Percentiles rank a stretch among this genome's conserved stretches.
Evolutionary conservation across 345 rosid genomes (phyloP).

Genomic region (Rhizophora apiculata): DNA sequence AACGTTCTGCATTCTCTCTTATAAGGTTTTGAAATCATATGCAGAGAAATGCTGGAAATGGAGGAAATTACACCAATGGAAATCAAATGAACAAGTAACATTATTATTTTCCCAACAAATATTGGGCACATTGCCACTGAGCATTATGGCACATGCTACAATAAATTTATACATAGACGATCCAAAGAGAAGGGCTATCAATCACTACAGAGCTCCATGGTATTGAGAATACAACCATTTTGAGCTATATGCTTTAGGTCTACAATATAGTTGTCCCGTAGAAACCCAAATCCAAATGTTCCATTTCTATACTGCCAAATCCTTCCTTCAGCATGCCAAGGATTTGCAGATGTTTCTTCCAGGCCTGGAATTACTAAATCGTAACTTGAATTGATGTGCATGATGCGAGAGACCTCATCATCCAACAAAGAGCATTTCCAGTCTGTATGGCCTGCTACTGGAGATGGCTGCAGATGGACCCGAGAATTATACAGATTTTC

Average conservation of each 20-base stretch:
- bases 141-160: conserved; percentile 2
- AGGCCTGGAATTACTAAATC: conserved; percentile 44
- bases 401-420: conserved; percentile 38
- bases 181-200: conserved; percentile 1
- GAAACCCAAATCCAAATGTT: conserved; percentile 78
- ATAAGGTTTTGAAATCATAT: too few species aligned
- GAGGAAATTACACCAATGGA: neutral
- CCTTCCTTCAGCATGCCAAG: conserved; percentile 60
- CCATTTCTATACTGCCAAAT: conserved; percentile 77
- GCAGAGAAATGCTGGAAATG: neutral
- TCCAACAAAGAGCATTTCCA: conserved; percentile 15
- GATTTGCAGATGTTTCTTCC: conserved; percentile 31
- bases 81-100: neutral
- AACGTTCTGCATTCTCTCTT: conserved; percentile 1
- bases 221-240: conserved; percentile 58
- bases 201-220: conserved; percentile 23
- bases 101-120: conserved; percentile 1
- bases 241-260: conserved; percentile 62
- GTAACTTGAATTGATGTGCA: conserved; percentile 61
- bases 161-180: neutral
- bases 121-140: conserved; percentile 6
- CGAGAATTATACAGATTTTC: conserved; percentile 48
- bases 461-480: conserved; percentile 40
- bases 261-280: conserved; percentile 53
- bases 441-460: conserved; percentile 19